Percentiles rank a stretch among this genome's conserved stretches.
Evolutionary conservation across 1,284 basidiomycete genomes (phyloP).

Genomic region (Fomitopsis pinicola): DNA sequence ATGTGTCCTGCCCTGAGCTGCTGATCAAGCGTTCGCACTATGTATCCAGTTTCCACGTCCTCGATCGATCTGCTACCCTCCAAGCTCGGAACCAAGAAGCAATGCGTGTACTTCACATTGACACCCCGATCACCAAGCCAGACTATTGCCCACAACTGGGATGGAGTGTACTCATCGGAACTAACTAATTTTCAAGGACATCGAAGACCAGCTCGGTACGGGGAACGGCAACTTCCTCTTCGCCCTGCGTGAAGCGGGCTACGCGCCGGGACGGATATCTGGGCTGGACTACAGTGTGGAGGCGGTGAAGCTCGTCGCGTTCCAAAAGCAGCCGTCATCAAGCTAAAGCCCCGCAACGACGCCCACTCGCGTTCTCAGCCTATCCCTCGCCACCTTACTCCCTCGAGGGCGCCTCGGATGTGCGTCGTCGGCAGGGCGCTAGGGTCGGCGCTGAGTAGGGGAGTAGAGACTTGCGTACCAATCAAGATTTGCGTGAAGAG

Average conservation of each 20-base stretch:
- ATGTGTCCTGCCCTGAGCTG: constrained; percentile 1
- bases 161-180: constrained; percentile 67
- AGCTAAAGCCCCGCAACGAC: constrained; percentile 38
- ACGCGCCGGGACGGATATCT: constrained; percentile 45
- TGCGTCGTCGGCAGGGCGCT: constrained; percentile 38
- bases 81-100: constrained; percentile 44
- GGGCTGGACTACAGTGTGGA: constrained; percentile 83
- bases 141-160: constrained; percentile 49
- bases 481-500: constrained; percentile 68
- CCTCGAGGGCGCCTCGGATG: constrained; percentile 62
- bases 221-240: constrained; percentile 87
- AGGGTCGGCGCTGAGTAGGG: constrained; percentile 42
- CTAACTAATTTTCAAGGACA: constrained; percentile 72
- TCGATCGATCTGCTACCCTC: constrained; percentile 31
- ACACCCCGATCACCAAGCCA: not conserved
- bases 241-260: constrained; percentile 65
- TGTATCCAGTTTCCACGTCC: constrained; percentile 17
- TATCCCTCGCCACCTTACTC: constrained; percentile 67
- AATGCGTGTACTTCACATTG: constrained; percentile 24
- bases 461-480: constrained; percentile 69
- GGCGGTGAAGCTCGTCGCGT: constrained; percentile 71
- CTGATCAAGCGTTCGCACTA: constrained; percentile 25
- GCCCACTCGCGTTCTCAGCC: constrained; percentile 58
- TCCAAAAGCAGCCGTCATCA: constrained; percentile 40
- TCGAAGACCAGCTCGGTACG: constrained; percentile 81